A percentile compares a stretch with the other conserved stretches of the same genome.
These are phyloP conservation scores for Scleromitrula shiraiana DNA, from an alignment of 2,329 filamentous ascomycete genomes.

Conservation along the genomic window DNA sequence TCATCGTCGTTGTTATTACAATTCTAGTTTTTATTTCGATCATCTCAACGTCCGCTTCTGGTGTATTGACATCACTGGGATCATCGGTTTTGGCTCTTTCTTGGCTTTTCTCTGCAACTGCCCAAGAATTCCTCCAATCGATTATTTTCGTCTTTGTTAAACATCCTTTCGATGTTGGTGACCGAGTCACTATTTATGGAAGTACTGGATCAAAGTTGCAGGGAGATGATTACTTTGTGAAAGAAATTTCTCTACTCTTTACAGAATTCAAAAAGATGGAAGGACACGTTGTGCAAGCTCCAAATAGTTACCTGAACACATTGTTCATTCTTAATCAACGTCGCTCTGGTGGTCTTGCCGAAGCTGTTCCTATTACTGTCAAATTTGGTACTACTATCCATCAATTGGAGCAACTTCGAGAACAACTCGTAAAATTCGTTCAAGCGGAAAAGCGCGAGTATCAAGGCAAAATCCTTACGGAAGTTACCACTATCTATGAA, in stretches of 20 bases:
- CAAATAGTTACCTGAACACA: conserved; percentile 86
- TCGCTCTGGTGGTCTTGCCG: conserved; percentile 78
- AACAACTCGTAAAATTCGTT: conserved; percentile 76
- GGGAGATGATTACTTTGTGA: conserved; percentile 94
- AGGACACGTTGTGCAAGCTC: conserved; percentile 89
- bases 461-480: conserved; percentile 76
- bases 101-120: conserved; percentile 88
- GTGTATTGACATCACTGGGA: conserved; percentile 82
- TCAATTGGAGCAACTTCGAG: conserved; percentile 75
- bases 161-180: conserved; percentile 93
- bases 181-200: conserved; percentile 85
- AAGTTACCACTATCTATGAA: conserved; percentile 71
- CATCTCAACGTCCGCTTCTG: conserved; percentile 82
- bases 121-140: conserved; percentile 89
- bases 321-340: conserved; percentile 94
- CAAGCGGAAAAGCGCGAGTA: conserved; percentile 81
- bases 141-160: conserved; percentile 95
- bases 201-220: conserved; percentile 71
- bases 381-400: conserved; percentile 81
- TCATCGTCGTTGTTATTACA: conserved; percentile 73
- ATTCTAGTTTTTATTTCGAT: conserved; percentile 83
- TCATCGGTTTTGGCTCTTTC: conserved; percentile 82
- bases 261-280: conserved; percentile 99
- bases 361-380: conserved; percentile 75
- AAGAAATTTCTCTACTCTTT: conserved; percentile 85